A percentile compares a stretch with the other conserved stretches of the same genome.
phyloP scores from a whole-genome alignment of 2,329 filamentous ascomycete genomes.

The Colletotrichum sp. region DNA sequence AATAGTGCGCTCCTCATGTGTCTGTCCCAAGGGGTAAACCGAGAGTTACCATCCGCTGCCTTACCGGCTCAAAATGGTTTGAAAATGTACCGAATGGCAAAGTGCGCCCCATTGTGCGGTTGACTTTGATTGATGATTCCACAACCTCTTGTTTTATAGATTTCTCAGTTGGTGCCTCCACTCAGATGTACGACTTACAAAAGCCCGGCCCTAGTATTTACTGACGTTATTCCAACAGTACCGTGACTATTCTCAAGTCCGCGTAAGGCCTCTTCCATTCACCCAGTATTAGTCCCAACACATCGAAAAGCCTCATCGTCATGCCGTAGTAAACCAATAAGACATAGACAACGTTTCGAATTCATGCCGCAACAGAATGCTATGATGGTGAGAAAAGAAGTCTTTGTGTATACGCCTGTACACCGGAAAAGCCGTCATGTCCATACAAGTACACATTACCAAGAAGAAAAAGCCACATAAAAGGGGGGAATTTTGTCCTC shows the following conservation, averaged over 20 bases:
- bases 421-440: constrained; percentile 10
- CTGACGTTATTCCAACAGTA: neutral
- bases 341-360: neutral
- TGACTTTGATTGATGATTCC: neutral
- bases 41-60: neutral
- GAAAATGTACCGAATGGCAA: too few relatives aligned
- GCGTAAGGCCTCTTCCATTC: neutral
- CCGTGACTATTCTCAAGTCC: neutral
- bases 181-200: neutral
- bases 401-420: constrained; percentile 15
- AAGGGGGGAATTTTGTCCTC: neutral
- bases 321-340: neutral
- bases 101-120: neutral
- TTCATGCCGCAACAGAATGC: neutral
- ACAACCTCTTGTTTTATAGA: too few relatives aligned
- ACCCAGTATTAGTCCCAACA: neutral
- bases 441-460: constrained; percentile 22
- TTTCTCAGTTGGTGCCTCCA: neutral
- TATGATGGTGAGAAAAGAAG: neutral
- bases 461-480: neutral
- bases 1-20: neutral
- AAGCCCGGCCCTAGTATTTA: neutral
- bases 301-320: neutral
- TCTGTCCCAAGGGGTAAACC: neutral
- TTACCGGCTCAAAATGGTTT: too few relatives aligned